phyloP scores from a whole-genome alignment of 169 alveolate genomes.

The Eimeria acervulina region DNA sequence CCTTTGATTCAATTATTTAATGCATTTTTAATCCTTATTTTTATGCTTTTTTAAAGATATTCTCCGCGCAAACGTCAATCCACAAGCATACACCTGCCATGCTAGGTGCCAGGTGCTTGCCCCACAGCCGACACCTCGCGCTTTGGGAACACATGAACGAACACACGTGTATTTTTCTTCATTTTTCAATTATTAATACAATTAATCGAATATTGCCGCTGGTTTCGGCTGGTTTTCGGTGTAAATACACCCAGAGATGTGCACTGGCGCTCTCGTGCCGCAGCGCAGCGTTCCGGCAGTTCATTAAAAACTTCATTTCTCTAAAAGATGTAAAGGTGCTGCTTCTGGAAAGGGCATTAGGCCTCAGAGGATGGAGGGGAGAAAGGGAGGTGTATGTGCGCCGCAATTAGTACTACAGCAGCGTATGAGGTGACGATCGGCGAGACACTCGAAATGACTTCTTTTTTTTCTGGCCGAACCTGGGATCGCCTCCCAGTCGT shows the following conservation, averaged over 20 bases:
- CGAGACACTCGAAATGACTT: neutral
- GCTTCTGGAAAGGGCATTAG: neutral
- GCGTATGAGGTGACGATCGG: neutral
- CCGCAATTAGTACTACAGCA: neutral
- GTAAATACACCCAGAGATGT: neutral
- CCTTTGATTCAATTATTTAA: neutral
- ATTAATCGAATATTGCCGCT: neutral
- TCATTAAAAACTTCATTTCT: too few relatives aligned
- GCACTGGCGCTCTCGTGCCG: neutral
- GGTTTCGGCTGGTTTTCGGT: neutral
- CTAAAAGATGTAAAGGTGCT: neutral
- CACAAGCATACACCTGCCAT: too few relatives aligned
- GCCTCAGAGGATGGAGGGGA: conserved; percentile 1
- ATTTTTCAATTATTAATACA: neutral
- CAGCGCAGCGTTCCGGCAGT: neutral
- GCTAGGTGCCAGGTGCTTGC: neutral
- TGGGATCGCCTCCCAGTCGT: neutral
- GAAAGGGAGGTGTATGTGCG: neutral
- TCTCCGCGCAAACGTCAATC: too few relatives aligned
- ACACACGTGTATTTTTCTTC: neutral
- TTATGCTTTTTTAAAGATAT: too few relatives aligned
- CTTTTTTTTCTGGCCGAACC: too few relatives aligned
- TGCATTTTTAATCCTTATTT: neutral
- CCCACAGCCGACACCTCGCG: neutral
- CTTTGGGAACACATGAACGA: neutral